A percentile compares a stretch with the other conserved stretches of the same genome.
These are phyloP conservation scores for Clitocybe nebularis DNA, from an alignment of 1,284 basidiomycete genomes.

Conservation along the genomic window DNA sequence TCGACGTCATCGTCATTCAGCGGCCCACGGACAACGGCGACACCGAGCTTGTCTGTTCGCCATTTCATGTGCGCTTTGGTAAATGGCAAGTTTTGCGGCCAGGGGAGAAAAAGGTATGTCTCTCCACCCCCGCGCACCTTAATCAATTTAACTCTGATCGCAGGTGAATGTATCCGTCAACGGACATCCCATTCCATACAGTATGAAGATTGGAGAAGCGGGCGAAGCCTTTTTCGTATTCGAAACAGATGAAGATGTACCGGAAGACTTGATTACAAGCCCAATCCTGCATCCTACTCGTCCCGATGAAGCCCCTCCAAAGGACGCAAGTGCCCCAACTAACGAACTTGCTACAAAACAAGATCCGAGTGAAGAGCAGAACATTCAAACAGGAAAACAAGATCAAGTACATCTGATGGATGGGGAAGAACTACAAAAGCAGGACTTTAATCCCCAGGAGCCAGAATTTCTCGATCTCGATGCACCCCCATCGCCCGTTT, in stretches of 20 bases:
- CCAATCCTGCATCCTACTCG: constrained; percentile 75
- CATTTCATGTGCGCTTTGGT: constrained; percentile 97
- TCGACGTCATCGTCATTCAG: constrained; percentile 94
- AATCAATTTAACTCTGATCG: neutral
- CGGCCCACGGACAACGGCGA: constrained; percentile 61
- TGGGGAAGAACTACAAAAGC: constrained; percentile 8
- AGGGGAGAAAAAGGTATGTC: constrained; percentile 83
- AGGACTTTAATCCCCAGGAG: constrained; percentile 34
- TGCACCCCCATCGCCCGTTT: constrained; percentile 27
- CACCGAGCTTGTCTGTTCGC: constrained; percentile 83
- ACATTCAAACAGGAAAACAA: constrained; percentile 12
- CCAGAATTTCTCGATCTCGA: constrained; percentile 67
- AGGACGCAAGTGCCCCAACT: constrained; percentile 24
- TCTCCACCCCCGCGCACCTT: neutral
- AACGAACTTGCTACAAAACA: constrained; percentile 44
- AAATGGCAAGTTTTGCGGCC: constrained; percentile 96
- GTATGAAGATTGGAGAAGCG: constrained; percentile 98
- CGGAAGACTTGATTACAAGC: constrained; percentile 90
- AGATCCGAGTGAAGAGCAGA: constrained; percentile 23
- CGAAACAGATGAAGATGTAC: constrained; percentile 93
- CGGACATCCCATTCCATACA: constrained; percentile 80
- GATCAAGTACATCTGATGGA: constrained; percentile 12
- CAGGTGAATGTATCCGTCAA: constrained; percentile 85
- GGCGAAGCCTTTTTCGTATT: constrained; percentile 99
- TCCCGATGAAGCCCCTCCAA: constrained; percentile 32